Base-by-base conservation (phyloP, 2,329 filamentous ascomycete species). In the Tolypocladium pustulatum region DNA sequence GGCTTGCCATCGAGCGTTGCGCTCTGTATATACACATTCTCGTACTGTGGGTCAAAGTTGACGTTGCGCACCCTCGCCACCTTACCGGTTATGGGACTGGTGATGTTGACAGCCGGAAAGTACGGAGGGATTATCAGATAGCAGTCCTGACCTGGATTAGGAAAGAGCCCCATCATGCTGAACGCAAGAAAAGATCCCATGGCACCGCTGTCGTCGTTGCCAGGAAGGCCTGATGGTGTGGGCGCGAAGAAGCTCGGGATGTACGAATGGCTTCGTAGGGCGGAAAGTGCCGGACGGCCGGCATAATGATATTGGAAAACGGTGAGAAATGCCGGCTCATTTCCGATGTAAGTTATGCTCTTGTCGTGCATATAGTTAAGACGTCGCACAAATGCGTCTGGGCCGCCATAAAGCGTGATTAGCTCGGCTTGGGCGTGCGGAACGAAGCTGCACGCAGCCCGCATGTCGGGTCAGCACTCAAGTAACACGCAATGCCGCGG, bases 111-210 rank as follows among this genome's bases (percentile, higher is more conserved):
- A 54, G 78, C 75, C 61, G 80, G 75, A 63, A 90, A 90, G 65
- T 83, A 90, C 0, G 87, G 87, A 0, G 87, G 82, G 0, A 75
- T 87, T 62, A 89, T 86, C n/a, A 89, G 78, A 63, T 89, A 89
- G 0, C 89, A 84, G 61, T 88, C 75, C 65, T 89, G 86, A 0
- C 86, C 86, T 0, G 84, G 78, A 49, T 88, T 84, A 0, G 87
- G 87, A 69, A 86, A 90, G 8, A 89, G 71, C 0, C 87, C 87
- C 75, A 89, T 81, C 86, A 89, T 89, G 30, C 79, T 75, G 1
- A 89, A 79, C 0, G 82, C 83, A 0, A 84, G 74, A 60, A 88
- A 89, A 0, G 80, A 81, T 22, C 85, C 86, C 85, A 89, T 89
- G 0, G 87, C 84, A 4, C 87, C 87, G 54, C 78, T 81, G 67